A percentile compares a stretch with the other conserved stretches of the same genome.
These are phyloP conservation scores for Candida patagonica DNA, from an alignment of 805 yeast species.

Conservation along the genomic window DNA sequence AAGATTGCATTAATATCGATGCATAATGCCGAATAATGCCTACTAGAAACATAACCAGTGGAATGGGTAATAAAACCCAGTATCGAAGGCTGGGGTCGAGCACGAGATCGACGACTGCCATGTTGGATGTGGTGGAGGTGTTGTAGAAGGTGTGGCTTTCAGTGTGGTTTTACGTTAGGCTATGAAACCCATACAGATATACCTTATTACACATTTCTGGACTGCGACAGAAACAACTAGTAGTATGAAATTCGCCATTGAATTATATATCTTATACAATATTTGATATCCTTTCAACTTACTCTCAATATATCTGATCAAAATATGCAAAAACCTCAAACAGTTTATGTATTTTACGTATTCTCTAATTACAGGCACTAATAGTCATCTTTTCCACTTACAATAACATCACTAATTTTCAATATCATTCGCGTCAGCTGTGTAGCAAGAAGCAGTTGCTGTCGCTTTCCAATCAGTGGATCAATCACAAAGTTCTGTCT, in stretches of 20 bases:
- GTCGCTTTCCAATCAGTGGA: constrained; percentile 95
- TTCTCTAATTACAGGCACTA: constrained; percentile 7
- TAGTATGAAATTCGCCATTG: too few relatives aligned
- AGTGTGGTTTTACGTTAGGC: too few relatives aligned
- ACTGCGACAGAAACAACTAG: too few relatives aligned
- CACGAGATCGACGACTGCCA: constrained; percentile 38
- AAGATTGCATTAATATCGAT: constrained; percentile 50
- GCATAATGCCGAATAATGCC: constrained; percentile 69
- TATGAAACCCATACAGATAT: too few relatives aligned
- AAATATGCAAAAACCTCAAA: too few relatives aligned
- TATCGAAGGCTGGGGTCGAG: constrained; percentile 75
- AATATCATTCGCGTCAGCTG: constrained; percentile 96
- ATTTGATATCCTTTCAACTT: too few relatives aligned
- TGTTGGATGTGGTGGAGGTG: constrained; percentile 3
- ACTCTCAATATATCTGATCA: too few relatives aligned
- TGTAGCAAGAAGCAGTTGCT: constrained; percentile 89
- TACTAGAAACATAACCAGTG: constrained; percentile 80
- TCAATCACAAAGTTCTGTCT: constrained; percentile 89
- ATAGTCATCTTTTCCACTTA: constrained; percentile 68
- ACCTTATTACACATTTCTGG: too few relatives aligned
- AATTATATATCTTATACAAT: too few relatives aligned
- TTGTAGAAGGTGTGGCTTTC: not conserved
- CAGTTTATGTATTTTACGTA: too few relatives aligned
- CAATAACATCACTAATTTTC: constrained; percentile 92
- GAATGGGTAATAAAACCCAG: constrained; percentile 89